These are phyloP conservation scores for Mercurialis annua DNA, from an alignment of 345 rosid genomes.

Conservation along the genomic window DNA sequence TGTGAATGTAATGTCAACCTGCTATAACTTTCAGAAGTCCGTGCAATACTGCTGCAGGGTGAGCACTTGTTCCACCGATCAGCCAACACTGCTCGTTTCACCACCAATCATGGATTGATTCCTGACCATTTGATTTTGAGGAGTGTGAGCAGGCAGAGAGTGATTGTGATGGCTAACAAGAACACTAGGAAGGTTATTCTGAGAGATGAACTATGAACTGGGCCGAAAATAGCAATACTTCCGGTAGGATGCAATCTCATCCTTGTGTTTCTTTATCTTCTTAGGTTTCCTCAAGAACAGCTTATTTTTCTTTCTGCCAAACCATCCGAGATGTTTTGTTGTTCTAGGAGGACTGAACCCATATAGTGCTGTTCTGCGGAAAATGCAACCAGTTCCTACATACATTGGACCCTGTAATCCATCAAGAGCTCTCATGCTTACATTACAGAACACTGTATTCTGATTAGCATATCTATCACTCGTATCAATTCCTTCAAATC, in stretches of 20 bases:
- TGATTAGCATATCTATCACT: slow-evolving; percentile 85
- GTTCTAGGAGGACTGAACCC: slow-evolving; percentile 65
- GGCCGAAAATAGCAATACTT: slow-evolving; percentile 61
- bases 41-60: slow-evolving; percentile 76
- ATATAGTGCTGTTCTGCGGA: slow-evolving; percentile 74
- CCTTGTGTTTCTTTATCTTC: slow-evolving; percentile 58
- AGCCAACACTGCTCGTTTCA: slow-evolving; percentile 92
- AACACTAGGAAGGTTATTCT: slow-evolving; percentile 50
- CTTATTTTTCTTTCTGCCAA: slow-evolving; percentile 40
- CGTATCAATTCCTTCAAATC: slow-evolving; percentile 86
- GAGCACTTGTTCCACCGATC: slow-evolving; percentile 87
- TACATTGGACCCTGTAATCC: slow-evolving; percentile 88
- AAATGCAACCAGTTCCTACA: slow-evolving; percentile 87
- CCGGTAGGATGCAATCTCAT: slow-evolving; percentile 89
- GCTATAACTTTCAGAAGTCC: slow-evolving; percentile 75
- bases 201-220: slow-evolving; percentile 63
- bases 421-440: slow-evolving; percentile 76
- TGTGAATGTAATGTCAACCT: slow-evolving; percentile 78
- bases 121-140: slow-evolving; percentile 88
- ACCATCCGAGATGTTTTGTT: slow-evolving; percentile 41
- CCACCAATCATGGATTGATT: slow-evolving; percentile 85
- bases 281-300: slow-evolving; percentile 26
- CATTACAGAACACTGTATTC: slow-evolving; percentile 80
- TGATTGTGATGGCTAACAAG: slow-evolving; percentile 54
- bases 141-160: slow-evolving; percentile 58